phyloP scores from a whole-genome alignment of 2,329 filamentous ascomycete genomes.

The Ascochyta koolunga region DNA sequence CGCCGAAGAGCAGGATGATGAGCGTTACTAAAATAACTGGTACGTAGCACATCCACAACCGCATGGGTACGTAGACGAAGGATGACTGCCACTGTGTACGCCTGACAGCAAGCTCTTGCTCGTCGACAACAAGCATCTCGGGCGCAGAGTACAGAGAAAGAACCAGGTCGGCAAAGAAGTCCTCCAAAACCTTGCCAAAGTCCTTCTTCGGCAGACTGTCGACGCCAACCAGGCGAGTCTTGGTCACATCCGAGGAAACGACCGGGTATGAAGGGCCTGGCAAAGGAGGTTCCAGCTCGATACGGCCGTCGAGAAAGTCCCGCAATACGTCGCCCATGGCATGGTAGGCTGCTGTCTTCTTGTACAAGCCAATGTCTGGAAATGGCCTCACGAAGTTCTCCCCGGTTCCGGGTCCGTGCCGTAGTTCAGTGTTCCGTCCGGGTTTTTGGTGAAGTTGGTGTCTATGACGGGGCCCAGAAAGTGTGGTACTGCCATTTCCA shows the following conservation, averaged over 20 bases:
- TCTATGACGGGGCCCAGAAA: slow-evolving; percentile 38
- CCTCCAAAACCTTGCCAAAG: slow-evolving; percentile 31
- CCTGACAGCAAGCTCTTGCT: slow-evolving; percentile 23
- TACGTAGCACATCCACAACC: slow-evolving; percentile 44
- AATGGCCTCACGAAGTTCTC: slow-evolving; percentile 35
- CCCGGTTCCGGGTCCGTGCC: slow-evolving; percentile 27
- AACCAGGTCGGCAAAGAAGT: slow-evolving; percentile 43
- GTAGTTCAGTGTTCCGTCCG: slow-evolving; percentile 49
- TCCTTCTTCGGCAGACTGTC: slow-evolving; percentile 33
- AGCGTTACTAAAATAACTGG: slow-evolving; percentile 41
- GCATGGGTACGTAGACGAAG: slow-evolving; percentile 38
- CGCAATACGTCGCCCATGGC: slow-evolving; percentile 41
- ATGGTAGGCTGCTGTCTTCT: slow-evolving; percentile 44
- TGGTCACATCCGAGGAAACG: slow-evolving; percentile 45
- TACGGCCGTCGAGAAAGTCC: slow-evolving; percentile 37
- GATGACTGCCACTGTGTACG: slow-evolving; percentile 35
- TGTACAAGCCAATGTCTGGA: slow-evolving; percentile 34
- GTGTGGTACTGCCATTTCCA: slow-evolving; percentile 26
- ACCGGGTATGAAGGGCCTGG: slow-evolving; percentile 37
- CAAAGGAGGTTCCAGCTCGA: slow-evolving; percentile 36
- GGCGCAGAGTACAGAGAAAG: slow-evolving; percentile 45
- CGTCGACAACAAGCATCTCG: slow-evolving; percentile 34
- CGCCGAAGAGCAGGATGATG: slow-evolving; percentile 36
- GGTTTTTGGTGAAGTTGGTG: slow-evolving; percentile 35
- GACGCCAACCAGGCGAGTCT: slow-evolving; percentile 52